Conservation (phyloP, 495 filamentous ascomycete genomes). For the Elasticomyces elasticus region DNA sequence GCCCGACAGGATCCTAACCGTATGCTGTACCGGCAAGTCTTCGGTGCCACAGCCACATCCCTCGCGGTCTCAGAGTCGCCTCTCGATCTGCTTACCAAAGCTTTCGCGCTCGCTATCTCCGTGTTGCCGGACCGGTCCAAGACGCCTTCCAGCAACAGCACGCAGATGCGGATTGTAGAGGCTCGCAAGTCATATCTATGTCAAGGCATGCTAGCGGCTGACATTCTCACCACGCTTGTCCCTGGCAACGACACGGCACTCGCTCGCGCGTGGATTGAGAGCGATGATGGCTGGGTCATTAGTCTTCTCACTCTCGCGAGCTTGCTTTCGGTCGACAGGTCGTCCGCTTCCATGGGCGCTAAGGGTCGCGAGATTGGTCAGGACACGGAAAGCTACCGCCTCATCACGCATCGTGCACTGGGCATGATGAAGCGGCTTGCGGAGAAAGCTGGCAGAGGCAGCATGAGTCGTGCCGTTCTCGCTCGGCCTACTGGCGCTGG, state of each 20-base stretch:
- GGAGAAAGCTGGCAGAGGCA: constrained; percentile 33
- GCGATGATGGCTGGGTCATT: constrained; percentile 73
- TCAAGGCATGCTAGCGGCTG: constrained; percentile 84
- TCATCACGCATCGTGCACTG: constrained; percentile 39
- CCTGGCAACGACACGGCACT: constrained; percentile 41
- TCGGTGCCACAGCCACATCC: constrained; percentile 53
- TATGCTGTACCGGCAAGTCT: constrained; percentile 68
- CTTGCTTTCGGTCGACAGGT: constrained; percentile 42
- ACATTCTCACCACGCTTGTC: constrained; percentile 68
- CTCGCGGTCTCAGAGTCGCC: constrained; percentile 30
- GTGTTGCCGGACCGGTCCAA: constrained; percentile 59
- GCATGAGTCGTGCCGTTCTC: neutral
- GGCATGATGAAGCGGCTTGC: constrained; percentile 48
- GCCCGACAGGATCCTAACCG: constrained; percentile 91
- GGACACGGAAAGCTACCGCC: constrained; percentile 25
- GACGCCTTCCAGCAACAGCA: constrained; percentile 1
- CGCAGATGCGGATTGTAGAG: constrained; percentile 53
- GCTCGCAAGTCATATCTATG: constrained; percentile 75
- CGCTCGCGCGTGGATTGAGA: constrained; percentile 73
- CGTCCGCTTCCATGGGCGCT: constrained; percentile 21
- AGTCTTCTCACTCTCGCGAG: constrained; percentile 65
- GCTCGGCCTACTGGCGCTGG: constrained; percentile 3
- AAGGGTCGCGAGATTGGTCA: constrained; percentile 12
- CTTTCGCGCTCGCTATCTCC: constrained; percentile 81
- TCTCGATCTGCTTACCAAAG: constrained; percentile 74